These are phyloP conservation scores for Dendrothele bispora DNA, from an alignment of 768 basidiomycete genomes.

Conservation along the genomic window DNA sequence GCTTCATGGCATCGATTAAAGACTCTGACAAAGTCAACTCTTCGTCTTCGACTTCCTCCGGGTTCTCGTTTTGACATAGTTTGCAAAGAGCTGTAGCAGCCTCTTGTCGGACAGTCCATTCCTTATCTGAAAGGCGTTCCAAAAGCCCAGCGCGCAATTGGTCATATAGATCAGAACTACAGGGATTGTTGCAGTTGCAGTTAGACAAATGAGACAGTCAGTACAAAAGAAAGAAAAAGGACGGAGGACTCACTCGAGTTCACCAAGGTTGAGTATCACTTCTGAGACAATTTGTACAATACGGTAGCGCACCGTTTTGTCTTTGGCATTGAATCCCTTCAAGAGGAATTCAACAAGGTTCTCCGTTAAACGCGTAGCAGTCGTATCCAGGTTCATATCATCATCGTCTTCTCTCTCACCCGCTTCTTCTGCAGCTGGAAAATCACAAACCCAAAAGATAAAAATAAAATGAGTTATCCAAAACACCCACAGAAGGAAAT, in stretches of 20 bases:
- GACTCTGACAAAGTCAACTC: constrained; percentile 54
- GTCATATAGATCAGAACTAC: constrained; percentile 45
- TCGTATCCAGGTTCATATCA: constrained; percentile 56
- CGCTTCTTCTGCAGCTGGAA: constrained; percentile 39
- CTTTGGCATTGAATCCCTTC: constrained; percentile 79
- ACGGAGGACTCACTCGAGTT: constrained; percentile 79
- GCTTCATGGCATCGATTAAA: constrained; percentile 64
- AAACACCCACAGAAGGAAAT: neutral
- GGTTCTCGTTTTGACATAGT: constrained; percentile 70
- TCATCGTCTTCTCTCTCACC: constrained; percentile 39
- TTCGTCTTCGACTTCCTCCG: constrained; percentile 48
- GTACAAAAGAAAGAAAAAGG: too few species aligned
- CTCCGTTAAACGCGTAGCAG: constrained; percentile 66
- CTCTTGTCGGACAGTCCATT: constrained; percentile 71
- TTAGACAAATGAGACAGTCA: neutral
- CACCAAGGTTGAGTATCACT: constrained; percentile 78
- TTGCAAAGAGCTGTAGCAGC: constrained; percentile 80
- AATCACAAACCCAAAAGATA: too few species aligned
- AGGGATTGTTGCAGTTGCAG: neutral
- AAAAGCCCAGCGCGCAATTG: constrained; percentile 62
- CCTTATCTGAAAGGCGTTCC: constrained; percentile 79
- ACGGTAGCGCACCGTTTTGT: constrained; percentile 84
- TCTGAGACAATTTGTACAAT: constrained; percentile 75
- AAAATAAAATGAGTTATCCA: neutral
- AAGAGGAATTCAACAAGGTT: constrained; percentile 67